A percentile compares a stretch with the other conserved stretches of the same genome.
Evolutionary conservation across 805 yeast species (phyloP).

Genomic region (Saturnispora serradocipensis): DNA sequence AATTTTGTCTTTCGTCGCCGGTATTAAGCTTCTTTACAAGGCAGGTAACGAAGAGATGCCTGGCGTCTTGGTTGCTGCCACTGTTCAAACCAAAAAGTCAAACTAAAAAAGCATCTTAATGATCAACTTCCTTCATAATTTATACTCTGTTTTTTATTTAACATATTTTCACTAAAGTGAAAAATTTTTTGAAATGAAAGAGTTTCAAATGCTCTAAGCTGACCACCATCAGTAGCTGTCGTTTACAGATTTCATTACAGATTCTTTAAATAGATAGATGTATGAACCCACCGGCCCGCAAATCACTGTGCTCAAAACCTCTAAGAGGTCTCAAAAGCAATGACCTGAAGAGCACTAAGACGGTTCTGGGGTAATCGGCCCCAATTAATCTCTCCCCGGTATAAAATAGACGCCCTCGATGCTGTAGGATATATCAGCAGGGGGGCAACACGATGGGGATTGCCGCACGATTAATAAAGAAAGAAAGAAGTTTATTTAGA

Average conservation of each 20-base stretch:
- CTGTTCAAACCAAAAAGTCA: constrained; percentile 33
- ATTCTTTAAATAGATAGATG: constrained; percentile 26
- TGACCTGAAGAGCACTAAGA: constrained; percentile 53
- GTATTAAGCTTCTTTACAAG: constrained; percentile 42
- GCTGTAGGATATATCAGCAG: not conserved
- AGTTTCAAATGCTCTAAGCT: not conserved
- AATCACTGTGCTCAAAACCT: constrained; percentile 9
- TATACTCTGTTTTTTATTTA: not conserved
- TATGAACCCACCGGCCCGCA: constrained; percentile 66
- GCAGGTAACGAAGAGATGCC: constrained; percentile 59
- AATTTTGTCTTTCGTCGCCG: constrained; percentile 36
- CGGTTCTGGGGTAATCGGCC: constrained; percentile 35
- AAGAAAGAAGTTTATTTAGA: constrained; percentile 1
- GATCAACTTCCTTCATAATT: not conserved
- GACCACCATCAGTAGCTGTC: not conserved
- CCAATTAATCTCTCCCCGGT: constrained; percentile 50
- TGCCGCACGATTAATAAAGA: constrained; percentile 49
- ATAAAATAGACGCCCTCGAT: constrained; percentile 7
- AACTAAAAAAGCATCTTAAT: constrained; percentile 12
- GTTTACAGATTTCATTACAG: not conserved
- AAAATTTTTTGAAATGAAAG: not conserved
- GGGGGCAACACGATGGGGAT: constrained; percentile 66
- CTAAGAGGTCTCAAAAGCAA: constrained; percentile 18
- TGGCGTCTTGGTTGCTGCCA: constrained; percentile 57
- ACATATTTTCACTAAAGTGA: not conserved